Evolutionary conservation across 106 monocot species (phyloP), one percentile per base, ranked within the genome.

Genomic region (Dendrobium chrysotoxum): DNA sequence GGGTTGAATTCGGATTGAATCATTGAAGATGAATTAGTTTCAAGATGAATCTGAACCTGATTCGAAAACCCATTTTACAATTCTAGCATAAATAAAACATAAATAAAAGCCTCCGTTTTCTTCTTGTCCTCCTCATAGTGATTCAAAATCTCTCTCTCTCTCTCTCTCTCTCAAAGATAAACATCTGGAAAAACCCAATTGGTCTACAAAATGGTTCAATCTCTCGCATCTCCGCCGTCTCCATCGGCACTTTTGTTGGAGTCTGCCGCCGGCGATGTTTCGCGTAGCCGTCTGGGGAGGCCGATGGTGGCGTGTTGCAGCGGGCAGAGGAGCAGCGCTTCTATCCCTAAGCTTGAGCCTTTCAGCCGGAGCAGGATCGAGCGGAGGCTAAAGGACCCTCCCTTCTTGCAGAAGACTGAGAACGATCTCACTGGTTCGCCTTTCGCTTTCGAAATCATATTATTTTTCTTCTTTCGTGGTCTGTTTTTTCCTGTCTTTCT

Each of bases 321-420:
- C 66, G 68, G 77, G 72, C 70, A 80, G 86, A 86, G 83, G 75
- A 85, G 75, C 50, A 39, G 71, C 70, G 78, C 70, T n/a, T 83
- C 83, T 31, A 86, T 92, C 17, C 95, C 92, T 15, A 95, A 92
- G 82, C 84, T 86, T 18, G 89, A 88, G 85, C 87, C 92, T 13
- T 89, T 95, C 84, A 88, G 82, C 70, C 81, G 90, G 41, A 92
- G 88, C 77, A 85, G 81, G 67, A 83, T 92, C 78, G 95, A 95
- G 30, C 82, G 86, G 13, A 1, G 61, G 38, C 65, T 87, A 7
- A 86, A 81, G 71, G 86, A 82, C 39, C 86, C 90, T 28, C 80
- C 92, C 41, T 89, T 95, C 38, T 78, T 92, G 53, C 78, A 86
- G 84, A 89, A 89, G 77, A 40, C 80, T 55, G 84, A 95, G 83